Percentiles rank a stretch among this genome's conserved stretches.
Evolutionary conservation across 768 basidiomycete genomes (phyloP).

Genomic region (Butyriboletus loyo): DNA sequence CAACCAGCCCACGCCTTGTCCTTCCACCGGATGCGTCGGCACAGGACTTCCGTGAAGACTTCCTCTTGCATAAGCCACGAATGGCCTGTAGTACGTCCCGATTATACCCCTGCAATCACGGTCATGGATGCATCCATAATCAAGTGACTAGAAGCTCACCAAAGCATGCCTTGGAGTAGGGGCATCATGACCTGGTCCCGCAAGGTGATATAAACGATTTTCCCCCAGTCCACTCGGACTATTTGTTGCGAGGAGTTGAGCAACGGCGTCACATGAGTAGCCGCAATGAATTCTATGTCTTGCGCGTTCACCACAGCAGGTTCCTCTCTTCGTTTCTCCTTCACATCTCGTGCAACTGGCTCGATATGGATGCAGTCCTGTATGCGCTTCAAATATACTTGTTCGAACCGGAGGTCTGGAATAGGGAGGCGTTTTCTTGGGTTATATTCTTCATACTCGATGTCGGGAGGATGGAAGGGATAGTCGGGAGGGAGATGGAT

Average conservation of each 20-base stretch:
- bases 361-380: constrained; percentile 48
- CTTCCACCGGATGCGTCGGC: constrained; percentile 21
- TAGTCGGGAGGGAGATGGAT: constrained; percentile 15
- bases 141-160: constrained; percentile 40
- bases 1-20: constrained; percentile 30
- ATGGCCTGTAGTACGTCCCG: constrained; percentile 31
- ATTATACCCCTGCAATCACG: constrained; percentile 25
- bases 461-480: constrained; percentile 12
- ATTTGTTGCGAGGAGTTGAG: constrained; percentile 33
- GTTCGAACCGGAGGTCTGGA: constrained; percentile 76
- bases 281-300: constrained; percentile 18
- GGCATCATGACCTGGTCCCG: constrained; percentile 70
- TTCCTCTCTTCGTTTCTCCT: constrained; percentile 33
- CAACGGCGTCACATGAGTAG: constrained; percentile 30
- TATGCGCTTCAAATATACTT: constrained; percentile 64
- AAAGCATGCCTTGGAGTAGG: constrained; percentile 61
- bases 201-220: constrained; percentile 58
- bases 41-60: constrained; percentile 13
- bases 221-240: constrained; percentile 52
- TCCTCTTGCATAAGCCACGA: constrained; percentile 23
- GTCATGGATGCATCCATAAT: not conserved
- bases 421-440: constrained; percentile 50
- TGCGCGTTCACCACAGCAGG: constrained; percentile 12
- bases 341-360: constrained; percentile 12
- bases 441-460: constrained; percentile 10